Conservation (phyloP, 208 protist species). For the Plasmodiophora brassicae region DNA sequence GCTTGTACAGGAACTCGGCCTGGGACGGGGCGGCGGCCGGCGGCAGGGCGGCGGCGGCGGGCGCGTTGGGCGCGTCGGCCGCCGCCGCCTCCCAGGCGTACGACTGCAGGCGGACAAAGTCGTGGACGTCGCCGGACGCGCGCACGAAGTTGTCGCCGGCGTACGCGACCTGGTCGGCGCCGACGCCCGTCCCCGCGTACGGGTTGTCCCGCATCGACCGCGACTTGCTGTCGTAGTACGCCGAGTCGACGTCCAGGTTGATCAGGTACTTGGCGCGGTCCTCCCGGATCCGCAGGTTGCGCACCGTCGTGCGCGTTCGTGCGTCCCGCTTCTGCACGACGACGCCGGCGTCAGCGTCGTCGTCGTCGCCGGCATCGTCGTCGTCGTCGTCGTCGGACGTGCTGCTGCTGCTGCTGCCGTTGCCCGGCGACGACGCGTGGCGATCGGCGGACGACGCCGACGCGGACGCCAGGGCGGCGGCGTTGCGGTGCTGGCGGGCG, state of each 20-base stretch:
- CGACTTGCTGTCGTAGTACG: constrained; percentile 87
- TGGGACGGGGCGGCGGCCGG: constrained; percentile 67
- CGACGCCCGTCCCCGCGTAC: constrained; percentile 23
- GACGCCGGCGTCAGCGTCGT: constrained; percentile 46
- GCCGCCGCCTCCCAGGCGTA: constrained; percentile 65
- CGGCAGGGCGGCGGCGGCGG: too few relatives aligned
- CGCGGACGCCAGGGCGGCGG: neutral
- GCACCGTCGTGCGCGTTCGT: constrained; percentile 64
- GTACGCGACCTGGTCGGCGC: constrained; percentile 33
- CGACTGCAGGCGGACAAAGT: constrained; percentile 50
- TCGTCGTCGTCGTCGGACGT: constrained; percentile 49
- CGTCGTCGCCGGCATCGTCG: constrained; percentile 46
- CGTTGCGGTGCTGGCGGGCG: neutral
- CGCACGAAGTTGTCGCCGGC: constrained; percentile 78
- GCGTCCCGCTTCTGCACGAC: constrained; percentile 55
- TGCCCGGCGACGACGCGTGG: neutral
- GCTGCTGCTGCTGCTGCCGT: neutral
- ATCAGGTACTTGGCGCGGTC: constrained; percentile 85
- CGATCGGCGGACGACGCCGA: neutral
- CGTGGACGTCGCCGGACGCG: constrained; percentile 60
- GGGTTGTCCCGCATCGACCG: constrained; percentile 80
- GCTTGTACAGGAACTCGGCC: constrained; percentile 59
- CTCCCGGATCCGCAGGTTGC: constrained; percentile 80
- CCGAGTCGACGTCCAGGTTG: constrained; percentile 77
- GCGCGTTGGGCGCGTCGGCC: constrained; percentile 9